phyloP scores from a whole-genome alignment of 2,329 filamentous ascomycete genomes.

The Cordyceps militaris region DNA sequence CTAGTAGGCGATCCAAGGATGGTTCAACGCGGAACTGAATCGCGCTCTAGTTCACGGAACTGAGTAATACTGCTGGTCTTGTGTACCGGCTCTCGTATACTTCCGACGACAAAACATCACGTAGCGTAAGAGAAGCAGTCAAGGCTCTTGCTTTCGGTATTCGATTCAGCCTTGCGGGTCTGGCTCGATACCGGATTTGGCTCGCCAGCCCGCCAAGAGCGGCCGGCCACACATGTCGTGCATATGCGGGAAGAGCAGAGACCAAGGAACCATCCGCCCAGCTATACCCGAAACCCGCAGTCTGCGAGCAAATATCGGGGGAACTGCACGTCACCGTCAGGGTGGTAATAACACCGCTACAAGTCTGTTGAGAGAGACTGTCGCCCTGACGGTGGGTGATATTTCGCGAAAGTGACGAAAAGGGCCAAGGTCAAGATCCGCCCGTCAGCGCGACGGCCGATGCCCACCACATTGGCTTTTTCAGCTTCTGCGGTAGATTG shows the following conservation, averaged over 20 bases:
- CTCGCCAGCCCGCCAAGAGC: not conserved
- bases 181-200: not conserved
- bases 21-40: not conserved
- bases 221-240: not conserved
- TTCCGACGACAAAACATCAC: not conserved
- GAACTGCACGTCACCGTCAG: conserved; percentile 1
- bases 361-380: too few relatives aligned
- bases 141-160: not conserved
- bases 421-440: not conserved
- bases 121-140: not conserved
- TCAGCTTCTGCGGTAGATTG: conserved; percentile 2
- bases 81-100: not conserved
- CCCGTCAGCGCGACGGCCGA: not conserved
- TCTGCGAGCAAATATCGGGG: not conserved
- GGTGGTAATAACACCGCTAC: not conserved
- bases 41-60: not conserved
- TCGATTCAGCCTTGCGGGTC: conserved; percentile 1
- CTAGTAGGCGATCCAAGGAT: too few relatives aligned
- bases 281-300: not conserved
- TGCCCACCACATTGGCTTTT: not conserved
- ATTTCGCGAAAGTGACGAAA: not conserved
- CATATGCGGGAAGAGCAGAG: not conserved
- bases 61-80: not conserved
- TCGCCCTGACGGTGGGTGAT: too few relatives aligned
- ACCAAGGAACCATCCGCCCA: not conserved